Conservation (phyloP, 2,329 filamentous ascomycete genomes). For the Scytalidium sp. region DNA sequence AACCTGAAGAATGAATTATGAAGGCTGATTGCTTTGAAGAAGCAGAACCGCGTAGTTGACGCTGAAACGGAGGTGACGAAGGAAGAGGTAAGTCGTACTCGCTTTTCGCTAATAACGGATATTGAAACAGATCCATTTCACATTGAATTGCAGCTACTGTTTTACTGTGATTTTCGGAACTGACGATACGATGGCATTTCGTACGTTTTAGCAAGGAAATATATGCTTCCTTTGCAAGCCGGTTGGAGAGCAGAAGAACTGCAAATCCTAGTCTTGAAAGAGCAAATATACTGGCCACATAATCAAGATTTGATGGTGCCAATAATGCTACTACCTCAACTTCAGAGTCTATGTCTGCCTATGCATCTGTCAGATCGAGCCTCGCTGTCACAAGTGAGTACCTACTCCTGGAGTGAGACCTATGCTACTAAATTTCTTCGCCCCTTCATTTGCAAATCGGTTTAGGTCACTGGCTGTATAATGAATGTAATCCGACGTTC, state of each 20-base stretch:
- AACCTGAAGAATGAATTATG: conserved; percentile 35
- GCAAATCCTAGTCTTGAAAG: conserved; percentile 4
- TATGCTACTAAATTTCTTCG: conserved; percentile 14
- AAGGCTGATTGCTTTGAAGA: neutral
- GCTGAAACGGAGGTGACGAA: neutral
- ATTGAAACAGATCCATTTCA: too few species aligned
- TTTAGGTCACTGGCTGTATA: conserved; percentile 27
- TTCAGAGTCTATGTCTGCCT: neutral
- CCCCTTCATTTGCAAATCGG: conserved; percentile 24
- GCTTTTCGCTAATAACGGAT: too few species aligned
- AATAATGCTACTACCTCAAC: neutral
- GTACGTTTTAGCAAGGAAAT: neutral
- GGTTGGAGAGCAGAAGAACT: conserved; percentile 1
- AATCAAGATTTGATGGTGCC: neutral
- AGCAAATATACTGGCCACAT: conserved; percentile 2
- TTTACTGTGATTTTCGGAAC: neutral
- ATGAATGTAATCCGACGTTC: conserved; percentile 20
- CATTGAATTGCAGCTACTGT: neutral
- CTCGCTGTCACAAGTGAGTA: conserved; percentile 14
- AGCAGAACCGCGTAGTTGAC: neutral
- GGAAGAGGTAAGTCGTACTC: neutral
- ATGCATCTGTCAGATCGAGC: conserved; percentile 7
- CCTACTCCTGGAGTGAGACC: conserved; percentile 18
- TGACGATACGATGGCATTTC: neutral
- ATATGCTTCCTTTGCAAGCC: neutral